Evolutionary conservation across 225 moss, liverwort and hornwort species (phyloP).

Genomic region (Straminergon stramineum): DNA sequence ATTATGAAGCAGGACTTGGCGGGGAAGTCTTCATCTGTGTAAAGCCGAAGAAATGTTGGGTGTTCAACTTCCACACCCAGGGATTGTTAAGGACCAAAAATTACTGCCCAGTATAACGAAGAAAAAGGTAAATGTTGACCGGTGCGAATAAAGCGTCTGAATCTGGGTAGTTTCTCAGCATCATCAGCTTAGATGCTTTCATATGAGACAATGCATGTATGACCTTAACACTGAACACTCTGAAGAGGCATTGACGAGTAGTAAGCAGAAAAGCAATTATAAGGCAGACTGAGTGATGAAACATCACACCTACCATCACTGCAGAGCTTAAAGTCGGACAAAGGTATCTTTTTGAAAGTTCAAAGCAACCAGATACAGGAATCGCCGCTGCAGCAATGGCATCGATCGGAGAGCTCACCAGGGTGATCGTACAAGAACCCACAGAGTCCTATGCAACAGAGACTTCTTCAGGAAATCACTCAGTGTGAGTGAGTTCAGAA

Average conservation of each 20-base stretch:
- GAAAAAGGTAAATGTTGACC: background rate
- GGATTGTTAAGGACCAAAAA: background rate
- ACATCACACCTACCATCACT: background rate
- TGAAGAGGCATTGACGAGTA: background rate
- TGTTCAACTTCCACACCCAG: background rate
- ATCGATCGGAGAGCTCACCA: background rate
- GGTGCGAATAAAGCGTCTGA: background rate
- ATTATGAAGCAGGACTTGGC: background rate
- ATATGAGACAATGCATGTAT: background rate
- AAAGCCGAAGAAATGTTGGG: background rate
- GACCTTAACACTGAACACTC: background rate
- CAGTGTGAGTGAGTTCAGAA: background rate
- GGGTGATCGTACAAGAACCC: background rate
- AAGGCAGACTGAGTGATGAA: background rate
- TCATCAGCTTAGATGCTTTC: background rate
- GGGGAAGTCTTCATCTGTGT: too few relatives aligned
- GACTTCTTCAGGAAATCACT: background rate
- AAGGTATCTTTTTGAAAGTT: background rate
- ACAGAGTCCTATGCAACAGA: background rate
- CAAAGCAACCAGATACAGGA: background rate
- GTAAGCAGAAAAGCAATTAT: background rate
- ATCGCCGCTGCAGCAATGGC: background rate
- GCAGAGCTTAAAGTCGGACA: background rate
- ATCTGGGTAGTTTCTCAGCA: background rate
- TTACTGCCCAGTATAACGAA: background rate